Conservation (phyloP, 1,139 yeast species). For the Saccharomycopsis crataegensis region DNA sequence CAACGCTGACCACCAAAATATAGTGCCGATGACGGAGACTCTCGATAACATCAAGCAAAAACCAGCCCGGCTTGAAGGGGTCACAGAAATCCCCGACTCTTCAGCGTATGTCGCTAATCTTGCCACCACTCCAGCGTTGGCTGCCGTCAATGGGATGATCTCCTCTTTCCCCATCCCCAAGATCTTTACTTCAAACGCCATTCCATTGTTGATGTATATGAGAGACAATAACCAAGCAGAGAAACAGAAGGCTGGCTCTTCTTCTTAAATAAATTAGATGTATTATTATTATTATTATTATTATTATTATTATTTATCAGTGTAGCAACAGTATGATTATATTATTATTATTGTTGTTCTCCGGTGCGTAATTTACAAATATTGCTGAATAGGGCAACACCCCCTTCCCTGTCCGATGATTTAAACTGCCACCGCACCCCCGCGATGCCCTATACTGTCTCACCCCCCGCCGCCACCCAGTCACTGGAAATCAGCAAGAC, state of each 20-base stretch:
- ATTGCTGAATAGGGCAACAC: too few relatives aligned
- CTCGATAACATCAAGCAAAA: not conserved
- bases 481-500: too few relatives aligned
- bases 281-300: not conserved
- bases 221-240: constrained; percentile 9
- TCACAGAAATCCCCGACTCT: constrained; percentile 19
- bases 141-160: constrained; percentile 51
- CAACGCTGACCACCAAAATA: too few relatives aligned
- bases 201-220: constrained; percentile 43
- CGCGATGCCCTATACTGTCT: too few relatives aligned
- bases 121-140: constrained; percentile 48
- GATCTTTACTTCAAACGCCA: constrained; percentile 50
- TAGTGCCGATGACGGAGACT: too few relatives aligned
- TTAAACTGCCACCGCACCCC: too few relatives aligned
- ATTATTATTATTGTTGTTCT: not conserved
- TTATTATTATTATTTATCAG: not conserved
- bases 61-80: constrained; percentile 9
- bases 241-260: not conserved
- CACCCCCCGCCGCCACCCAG: too few relatives aligned
- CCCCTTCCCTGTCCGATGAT: too few relatives aligned
- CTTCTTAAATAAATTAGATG: not conserved
- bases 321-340: not conserved
- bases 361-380: too few relatives aligned
- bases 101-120: constrained; percentile 30
- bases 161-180: constrained; percentile 55